phyloP scores from a whole-genome alignment of 1,284 basidiomycete species.

The Rhodotorula mucilaginosa region DNA sequence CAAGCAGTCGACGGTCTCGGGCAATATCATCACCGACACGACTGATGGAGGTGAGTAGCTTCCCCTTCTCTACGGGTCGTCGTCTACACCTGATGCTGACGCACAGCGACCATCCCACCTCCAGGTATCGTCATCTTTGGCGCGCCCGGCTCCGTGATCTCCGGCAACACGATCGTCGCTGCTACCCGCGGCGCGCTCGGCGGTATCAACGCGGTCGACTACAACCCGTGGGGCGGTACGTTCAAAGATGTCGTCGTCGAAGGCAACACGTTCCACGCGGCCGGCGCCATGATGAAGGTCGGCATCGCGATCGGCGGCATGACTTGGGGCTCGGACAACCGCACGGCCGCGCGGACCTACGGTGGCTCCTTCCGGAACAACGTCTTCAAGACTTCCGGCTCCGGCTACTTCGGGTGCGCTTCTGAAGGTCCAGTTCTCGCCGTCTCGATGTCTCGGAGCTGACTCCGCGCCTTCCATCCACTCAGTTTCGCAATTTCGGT shows the following conservation, averaged over 20 bases:
- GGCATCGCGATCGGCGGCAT: conserved; percentile 52
- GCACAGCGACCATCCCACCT: neutral
- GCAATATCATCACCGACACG: conserved; percentile 65
- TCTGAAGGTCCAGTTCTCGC: neutral
- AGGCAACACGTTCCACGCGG: conserved; percentile 59
- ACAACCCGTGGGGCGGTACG: conserved; percentile 63
- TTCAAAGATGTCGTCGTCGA: conserved; percentile 67
- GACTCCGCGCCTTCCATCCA: neutral
- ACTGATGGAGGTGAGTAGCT: conserved; percentile 57
- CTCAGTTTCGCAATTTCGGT: conserved; percentile 25
- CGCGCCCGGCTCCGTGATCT: conserved; percentile 69
- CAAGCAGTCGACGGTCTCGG: conserved; percentile 61
- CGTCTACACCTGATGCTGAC: neutral
- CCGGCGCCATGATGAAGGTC: conserved; percentile 50
- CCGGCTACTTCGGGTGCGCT: conserved; percentile 43
- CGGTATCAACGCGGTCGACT: conserved; percentile 74
- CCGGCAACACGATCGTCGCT: conserved; percentile 67
- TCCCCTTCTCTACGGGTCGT: neutral
- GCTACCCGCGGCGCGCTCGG: conserved; percentile 56
- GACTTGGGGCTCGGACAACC: conserved; percentile 36
- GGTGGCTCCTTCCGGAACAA: conserved; percentile 67
- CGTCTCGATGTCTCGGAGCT: neutral
- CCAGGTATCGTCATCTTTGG: conserved; percentile 65
- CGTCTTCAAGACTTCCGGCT: conserved; percentile 49
- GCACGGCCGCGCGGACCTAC: conserved; percentile 27